Base-by-base conservation (phyloP, 371 early-diverging fungal genomes). In the Lichtheimia hyalospora region DNA sequence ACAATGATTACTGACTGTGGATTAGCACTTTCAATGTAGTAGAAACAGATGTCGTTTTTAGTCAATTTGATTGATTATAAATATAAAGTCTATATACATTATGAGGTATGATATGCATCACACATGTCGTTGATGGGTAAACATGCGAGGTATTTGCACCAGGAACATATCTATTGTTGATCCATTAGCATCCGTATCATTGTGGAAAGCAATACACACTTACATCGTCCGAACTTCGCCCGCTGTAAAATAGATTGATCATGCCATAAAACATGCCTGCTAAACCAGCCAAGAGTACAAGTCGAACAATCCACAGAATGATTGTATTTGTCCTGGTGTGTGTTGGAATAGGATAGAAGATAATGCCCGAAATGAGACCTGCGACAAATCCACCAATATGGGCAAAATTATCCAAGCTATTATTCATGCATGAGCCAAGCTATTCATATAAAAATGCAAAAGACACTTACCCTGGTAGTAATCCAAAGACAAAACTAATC, bases 341-440 rank as follows among this genome's bases (percentile, higher is more conserved):
- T 53, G 18, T 66, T 28, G 8, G 60, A 56, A 58, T 61, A 14
- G 59, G 70, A 69, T 63, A 70, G 18, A 81, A 69, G 34, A 73
- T 62, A 12, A 79, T 44, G 5, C 66, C 58, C n/a, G 68, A 51
- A 5, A 66, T 34, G 1, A 68, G 13, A 0, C 72, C 72, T 14
- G 60, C 61, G 10, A 68, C 24, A 20, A 71, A 68, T 3, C 72
- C 68, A 21, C 70, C 70, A 50, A 86, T 54, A 67, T 88, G 89
- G 24, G 89, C 85, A 69, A 89, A 90, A 66, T 92, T 91, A 73
- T 92, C 92, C 56, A 88, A 58, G 69, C 63, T 18, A 34, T 2
- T 42, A 43, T 23, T n/a, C 23, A 25, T 50, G 18, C 14, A 18
- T 34, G 10, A 34, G 34, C 34, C 34, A 34, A 34, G 34, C 34